A percentile compares a stretch with the other conserved stretches of the same genome.
These are phyloP conservation scores for Orbilia quercus DNA, from an alignment of 2,329 filamentous ascomycete genomes.

Conservation along the genomic window DNA sequence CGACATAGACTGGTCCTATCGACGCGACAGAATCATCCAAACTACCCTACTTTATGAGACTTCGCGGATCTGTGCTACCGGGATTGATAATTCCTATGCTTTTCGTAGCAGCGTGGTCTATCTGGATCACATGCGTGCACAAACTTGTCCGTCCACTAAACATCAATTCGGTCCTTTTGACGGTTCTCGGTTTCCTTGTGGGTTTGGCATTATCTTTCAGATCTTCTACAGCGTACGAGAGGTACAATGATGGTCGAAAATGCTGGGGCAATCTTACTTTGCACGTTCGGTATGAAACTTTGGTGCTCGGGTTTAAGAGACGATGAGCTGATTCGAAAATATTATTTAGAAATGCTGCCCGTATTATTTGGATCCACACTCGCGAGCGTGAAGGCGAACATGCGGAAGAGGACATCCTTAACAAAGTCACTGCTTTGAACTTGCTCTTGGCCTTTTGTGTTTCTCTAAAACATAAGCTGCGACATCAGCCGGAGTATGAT, in stretches of 20 bases:
- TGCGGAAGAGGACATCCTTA: constrained; percentile 74
- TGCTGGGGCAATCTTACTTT: constrained; percentile 59
- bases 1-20: constrained; percentile 68
- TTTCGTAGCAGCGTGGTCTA: constrained; percentile 74
- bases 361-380: constrained; percentile 84
- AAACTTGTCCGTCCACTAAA: constrained; percentile 23
- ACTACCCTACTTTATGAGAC: constrained; percentile 78
- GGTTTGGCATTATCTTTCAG: constrained; percentile 80
- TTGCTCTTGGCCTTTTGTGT: constrained; percentile 80
- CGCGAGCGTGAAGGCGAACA: constrained; percentile 70
- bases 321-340: not conserved
- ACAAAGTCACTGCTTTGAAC: constrained; percentile 79
- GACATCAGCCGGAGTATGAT: constrained; percentile 82
- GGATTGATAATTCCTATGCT: constrained; percentile 77
- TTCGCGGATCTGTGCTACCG: constrained; percentile 79
- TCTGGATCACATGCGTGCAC: constrained; percentile 69
- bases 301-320: not conserved
- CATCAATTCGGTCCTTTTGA: constrained; percentile 70
- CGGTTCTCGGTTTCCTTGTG: constrained; percentile 83
- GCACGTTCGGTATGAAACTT: constrained; percentile 20
- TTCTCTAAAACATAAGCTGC: constrained; percentile 83
- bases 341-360: constrained; percentile 70
- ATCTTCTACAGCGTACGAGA: constrained; percentile 80
- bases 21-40: constrained; percentile 79
- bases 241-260: constrained; percentile 74